Evolutionary conservation across 345 rosid genomes (phyloP), one percentile per base, ranked within the genome.

Genomic region (Erodium maritimum): DNA sequence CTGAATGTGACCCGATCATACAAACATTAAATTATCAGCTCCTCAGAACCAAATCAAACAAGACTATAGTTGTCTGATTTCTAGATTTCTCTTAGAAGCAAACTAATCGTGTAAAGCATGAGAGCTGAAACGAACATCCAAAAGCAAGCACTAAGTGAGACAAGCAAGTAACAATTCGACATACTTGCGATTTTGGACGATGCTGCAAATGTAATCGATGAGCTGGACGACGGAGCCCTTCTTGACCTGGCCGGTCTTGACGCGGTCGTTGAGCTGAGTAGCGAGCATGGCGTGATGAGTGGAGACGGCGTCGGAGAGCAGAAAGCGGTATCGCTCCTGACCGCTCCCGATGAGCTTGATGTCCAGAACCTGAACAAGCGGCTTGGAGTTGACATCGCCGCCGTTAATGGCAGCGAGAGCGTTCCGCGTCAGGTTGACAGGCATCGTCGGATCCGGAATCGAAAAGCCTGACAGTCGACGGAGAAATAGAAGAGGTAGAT

Each of bases 191-290:
- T 71, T 79, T 62, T 71, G 89, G 50, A 79, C 78, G 20, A 73
- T 66, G 76, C 87, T 83, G 82, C 95, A 90, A 62, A 87, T 83
- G 74, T 85, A 87, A 69, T 87, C 97, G 48, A 83, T 76, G 46
- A 90, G 70, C 77, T 90, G 97, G 69, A 90, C 72, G 19, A 90
- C 76, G n/a, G 94, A 87, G 56, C 97, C 95, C 54, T 73, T 83
- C 75, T 65, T 76, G 77, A 83, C 78, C 8, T 60, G 75, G 52
- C 80, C 83, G 21, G 66, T 59, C 65, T 71, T 83, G 77, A 90
- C 81, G 22, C 67, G 82, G 64, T 83, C 91, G 62, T 82, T 90
- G 52, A 90, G 89, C 82, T 83, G 91, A 71, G 82, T 80, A 0
- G 91, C 89, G 12, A 87, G 79, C 89, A 87, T 85, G 58, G 91